phyloP scores from a whole-genome alignment of 106 monocot genomes.

The Apostasia shenzhenica region DNA sequence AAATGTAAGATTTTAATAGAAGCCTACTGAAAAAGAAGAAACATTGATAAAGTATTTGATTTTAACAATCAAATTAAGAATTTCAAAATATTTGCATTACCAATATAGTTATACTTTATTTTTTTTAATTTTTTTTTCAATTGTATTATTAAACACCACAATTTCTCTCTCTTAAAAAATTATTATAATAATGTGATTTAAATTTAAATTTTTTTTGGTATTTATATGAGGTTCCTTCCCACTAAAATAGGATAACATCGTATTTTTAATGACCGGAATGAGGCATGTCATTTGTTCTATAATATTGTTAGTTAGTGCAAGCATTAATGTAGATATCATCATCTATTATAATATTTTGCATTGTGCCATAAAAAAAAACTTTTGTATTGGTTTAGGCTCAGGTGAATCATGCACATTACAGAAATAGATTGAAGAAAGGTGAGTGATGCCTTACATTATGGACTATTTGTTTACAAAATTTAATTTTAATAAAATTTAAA shows the following conservation, averaged over 20 bases:
- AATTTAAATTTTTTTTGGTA: too few species aligned
- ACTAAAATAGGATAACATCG: too few species aligned
- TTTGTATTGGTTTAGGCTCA: conserved; percentile 48
- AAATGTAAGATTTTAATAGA: conserved; percentile 48
- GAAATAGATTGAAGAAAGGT: too few species aligned
- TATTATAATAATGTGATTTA: too few species aligned
- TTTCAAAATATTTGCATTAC: conserved; percentile 22
- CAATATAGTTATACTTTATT: conserved; percentile 25
- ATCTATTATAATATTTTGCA: too few species aligned
- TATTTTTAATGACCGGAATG: conserved; percentile 6
- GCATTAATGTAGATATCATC: conserved; percentile 39
- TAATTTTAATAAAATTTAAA: too few species aligned
- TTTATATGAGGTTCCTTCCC: too few species aligned
- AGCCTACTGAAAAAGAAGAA: conserved; percentile 36
- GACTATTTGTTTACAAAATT: too few species aligned
- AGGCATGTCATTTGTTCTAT: conserved; percentile 38
- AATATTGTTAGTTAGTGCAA: conserved; percentile 30
- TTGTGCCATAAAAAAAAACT: conserved; percentile 5
- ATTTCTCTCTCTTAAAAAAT: too few species aligned
- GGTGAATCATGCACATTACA: too few species aligned
- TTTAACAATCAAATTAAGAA: conserved; percentile 49
- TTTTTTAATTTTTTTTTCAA: conserved; percentile 20
- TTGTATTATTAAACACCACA: too few species aligned
- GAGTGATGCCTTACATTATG: too few species aligned
- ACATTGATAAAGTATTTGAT: conserved; percentile 37